These are phyloP conservation scores for Corchorus capsularis DNA, from an alignment of 345 rosid genomes.

Conservation along the genomic window DNA sequence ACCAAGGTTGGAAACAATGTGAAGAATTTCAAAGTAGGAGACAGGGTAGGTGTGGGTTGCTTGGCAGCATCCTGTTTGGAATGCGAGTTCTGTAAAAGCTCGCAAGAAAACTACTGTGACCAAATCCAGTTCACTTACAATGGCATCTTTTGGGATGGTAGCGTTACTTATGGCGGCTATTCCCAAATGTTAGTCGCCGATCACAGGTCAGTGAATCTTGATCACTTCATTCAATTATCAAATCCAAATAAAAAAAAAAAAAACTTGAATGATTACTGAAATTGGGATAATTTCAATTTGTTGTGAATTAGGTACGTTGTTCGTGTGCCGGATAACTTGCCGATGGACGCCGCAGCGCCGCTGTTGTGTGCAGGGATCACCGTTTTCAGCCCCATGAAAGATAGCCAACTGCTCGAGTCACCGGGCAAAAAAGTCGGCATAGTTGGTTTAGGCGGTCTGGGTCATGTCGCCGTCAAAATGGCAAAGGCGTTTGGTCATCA, in stretches of 20 bases:
- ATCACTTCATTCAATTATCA: background rate
- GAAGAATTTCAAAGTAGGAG: slow-evolving; percentile 47
- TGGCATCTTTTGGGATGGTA: slow-evolving; percentile 67
- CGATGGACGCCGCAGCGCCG: slow-evolving; percentile 65
- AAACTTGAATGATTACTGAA: background rate
- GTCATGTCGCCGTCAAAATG: slow-evolving; percentile 57
- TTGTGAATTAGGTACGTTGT: slow-evolving; percentile 48
- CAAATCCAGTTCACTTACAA: slow-evolving; percentile 50
- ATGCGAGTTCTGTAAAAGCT: slow-evolving; percentile 51
- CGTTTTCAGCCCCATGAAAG: slow-evolving; percentile 56
- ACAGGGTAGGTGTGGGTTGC: slow-evolving; percentile 64
- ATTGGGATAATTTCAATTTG: background rate
- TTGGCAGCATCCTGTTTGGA: slow-evolving; percentile 57
- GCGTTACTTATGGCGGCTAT: slow-evolving; percentile 63
- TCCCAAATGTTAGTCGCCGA: slow-evolving; percentile 58
- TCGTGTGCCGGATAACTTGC: slow-evolving; percentile 51
- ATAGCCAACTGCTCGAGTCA: slow-evolving; percentile 35
- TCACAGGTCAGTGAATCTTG: slow-evolving; percentile 41
- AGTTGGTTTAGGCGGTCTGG: slow-evolving; percentile 60
- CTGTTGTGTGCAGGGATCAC: slow-evolving; percentile 62
- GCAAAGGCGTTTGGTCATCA: slow-evolving; percentile 63
- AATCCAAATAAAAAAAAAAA: too few relatives aligned
- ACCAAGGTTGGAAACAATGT: slow-evolving; percentile 47
- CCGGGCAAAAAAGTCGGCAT: slow-evolving; percentile 46
- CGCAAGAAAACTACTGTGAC: slow-evolving; percentile 62